Evolutionary conservation across 345 rosid species (phyloP), one percentile per base, ranked within the genome.

Genomic region (Psidium guajava): DNA sequence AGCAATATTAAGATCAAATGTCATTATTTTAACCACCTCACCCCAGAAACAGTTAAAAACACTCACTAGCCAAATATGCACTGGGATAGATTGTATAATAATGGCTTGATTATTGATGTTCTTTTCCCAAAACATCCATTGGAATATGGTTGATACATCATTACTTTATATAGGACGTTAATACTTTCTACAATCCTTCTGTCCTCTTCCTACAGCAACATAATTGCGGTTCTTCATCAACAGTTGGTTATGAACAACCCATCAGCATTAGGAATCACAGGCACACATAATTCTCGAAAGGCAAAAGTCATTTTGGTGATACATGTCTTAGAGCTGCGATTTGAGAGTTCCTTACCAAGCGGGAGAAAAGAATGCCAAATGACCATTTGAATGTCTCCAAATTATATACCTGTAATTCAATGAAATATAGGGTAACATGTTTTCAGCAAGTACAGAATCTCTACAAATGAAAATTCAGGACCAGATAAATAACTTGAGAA

Each of bases 311-410:
- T 54, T 16, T 21, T 64, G 51, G 24, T 21, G 40, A 28, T 50
- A 64, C 24, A 86, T 49, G n/a, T 69, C 80, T 69, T 69, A 36
- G 3, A 69, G 80, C 22, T 36, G 80, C 32, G 27, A 49, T 55
- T 32, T 32, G 8, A 89, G 86, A 20, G 59, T 83, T 32, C 81
- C 98, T 91, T 91, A 97, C 99, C 98, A 97, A 92, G 81, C 98
- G 96, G 54, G 99, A 97, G 92, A 97, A 95, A 58, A 97, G 94
- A 86, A 97, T 97, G 81, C 99, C 98, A 82, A 97, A 95, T 74
- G 99, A 95, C 99, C 99, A 97, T 87, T 86, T 95, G 94, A 97
- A 97, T 24, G 96, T 93, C 87, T 95, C 98, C 80, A 93, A 85
- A 88, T 97, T 97, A 90, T 93, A 97, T 73, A 94, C 96, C 98